Conservation (phyloP, 495 filamentous ascomycete species). For the Pyrenula massariospora region DNA sequence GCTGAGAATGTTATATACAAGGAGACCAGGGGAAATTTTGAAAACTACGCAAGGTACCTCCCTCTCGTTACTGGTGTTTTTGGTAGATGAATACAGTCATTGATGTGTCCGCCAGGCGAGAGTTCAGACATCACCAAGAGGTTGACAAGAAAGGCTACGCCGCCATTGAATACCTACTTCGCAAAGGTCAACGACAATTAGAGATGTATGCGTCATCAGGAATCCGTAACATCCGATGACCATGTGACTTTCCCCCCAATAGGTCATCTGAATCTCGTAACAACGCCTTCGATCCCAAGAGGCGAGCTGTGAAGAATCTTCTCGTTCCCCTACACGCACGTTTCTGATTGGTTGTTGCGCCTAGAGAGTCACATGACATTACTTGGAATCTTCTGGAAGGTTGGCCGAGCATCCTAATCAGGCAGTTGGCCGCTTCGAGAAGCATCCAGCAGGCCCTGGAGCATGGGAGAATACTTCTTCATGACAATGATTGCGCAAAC, state of each 20-base stretch:
- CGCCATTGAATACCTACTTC: slow-evolving; percentile 77
- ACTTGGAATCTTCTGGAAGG: neutral
- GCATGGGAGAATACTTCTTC: neutral
- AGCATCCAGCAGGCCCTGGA: neutral
- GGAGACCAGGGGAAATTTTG: slow-evolving; percentile 43
- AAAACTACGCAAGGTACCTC: slow-evolving; percentile 38
- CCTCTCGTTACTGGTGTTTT: slow-evolving; percentile 5
- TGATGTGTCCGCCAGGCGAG: slow-evolving; percentile 33
- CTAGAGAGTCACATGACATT: neutral
- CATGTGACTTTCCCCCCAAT: slow-evolving; percentile 5
- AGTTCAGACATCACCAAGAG: slow-evolving; percentile 60
- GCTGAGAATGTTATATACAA: slow-evolving; percentile 12
- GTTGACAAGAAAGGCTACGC: slow-evolving; percentile 82
- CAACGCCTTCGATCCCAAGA: neutral
- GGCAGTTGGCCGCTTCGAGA: neutral
- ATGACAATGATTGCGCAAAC: neutral
- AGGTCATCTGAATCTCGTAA: neutral
- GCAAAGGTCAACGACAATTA: slow-evolving; percentile 75
- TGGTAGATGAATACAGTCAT: slow-evolving; percentile 1
- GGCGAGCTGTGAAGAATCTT: neutral
- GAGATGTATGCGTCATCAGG: slow-evolving; percentile 74
- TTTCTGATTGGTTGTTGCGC: neutral
- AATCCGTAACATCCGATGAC: slow-evolving; percentile 66
- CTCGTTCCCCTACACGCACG: neutral
- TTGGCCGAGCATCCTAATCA: neutral